A percentile compares a stretch with the other conserved stretches of the same genome.
Evolutionary conservation across 1,139 yeast genomes (phyloP).

Genomic region (Martiniozyma asiatica): DNA sequence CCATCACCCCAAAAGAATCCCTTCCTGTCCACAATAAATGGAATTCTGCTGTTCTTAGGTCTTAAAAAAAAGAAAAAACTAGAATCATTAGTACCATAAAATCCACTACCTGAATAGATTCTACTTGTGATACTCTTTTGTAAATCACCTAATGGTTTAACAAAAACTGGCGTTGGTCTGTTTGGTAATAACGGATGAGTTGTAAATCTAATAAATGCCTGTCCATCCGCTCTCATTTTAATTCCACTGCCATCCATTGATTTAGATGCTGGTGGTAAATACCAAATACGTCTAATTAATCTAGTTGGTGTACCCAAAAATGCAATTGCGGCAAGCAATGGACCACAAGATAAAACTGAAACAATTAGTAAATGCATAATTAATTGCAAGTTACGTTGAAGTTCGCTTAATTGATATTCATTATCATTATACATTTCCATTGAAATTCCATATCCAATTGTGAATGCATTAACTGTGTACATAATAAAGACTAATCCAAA

Average conservation of each 20-base stretch:
- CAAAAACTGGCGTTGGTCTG: conserved; percentile 61
- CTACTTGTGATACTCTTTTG: conserved; percentile 50
- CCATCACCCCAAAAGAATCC: conserved; percentile 94
- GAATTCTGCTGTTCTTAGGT: conserved; percentile 42
- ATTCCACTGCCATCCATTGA: too few relatives aligned
- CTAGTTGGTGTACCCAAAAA: conserved; percentile 50
- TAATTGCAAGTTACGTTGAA: conserved; percentile 17
- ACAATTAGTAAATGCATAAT: conserved; percentile 26
- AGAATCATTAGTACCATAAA: conserved; percentile 72
- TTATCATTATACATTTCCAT: conserved; percentile 49
- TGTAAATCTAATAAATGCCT: conserved; percentile 43
- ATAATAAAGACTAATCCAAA: conserved; percentile 56
- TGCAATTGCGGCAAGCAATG: conserved; percentile 29
- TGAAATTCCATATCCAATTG: conserved; percentile 45
- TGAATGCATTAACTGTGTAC: conserved; percentile 51
- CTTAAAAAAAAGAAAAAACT: conserved; percentile 63
- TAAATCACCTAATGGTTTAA: conserved; percentile 48
- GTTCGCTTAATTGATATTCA: conserved; percentile 27
- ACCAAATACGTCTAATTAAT: conserved; percentile 65
- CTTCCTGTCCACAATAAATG: conserved; percentile 73
- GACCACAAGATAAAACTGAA: conserved; percentile 31
- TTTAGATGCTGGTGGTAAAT: conserved; percentile 34
- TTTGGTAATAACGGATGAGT: conserved; percentile 72
- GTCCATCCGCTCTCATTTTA: conserved; percentile 24
- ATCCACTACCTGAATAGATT: conserved; percentile 78